Percentiles rank a stretch among this genome's conserved stretches.
Evolutionary conservation across 192 early-diverging fungal species (phyloP).

Genomic region (Podila horticola): DNA sequence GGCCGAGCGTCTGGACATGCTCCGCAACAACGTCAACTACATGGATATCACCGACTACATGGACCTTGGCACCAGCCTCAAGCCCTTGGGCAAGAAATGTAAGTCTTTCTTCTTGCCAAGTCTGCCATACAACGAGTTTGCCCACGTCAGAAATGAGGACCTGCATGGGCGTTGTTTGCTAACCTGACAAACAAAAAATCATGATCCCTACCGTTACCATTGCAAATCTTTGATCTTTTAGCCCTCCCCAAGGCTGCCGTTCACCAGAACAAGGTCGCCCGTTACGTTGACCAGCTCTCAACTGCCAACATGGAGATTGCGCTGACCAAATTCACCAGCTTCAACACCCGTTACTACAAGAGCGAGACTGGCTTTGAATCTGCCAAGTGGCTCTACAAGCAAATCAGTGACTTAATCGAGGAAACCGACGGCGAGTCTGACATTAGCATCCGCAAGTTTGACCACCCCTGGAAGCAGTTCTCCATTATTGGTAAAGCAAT

Average conservation of each 20-base stretch:
- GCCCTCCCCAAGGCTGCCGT: conserved; percentile 64
- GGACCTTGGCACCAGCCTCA: conserved; percentile 51
- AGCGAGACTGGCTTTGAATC: conserved; percentile 72
- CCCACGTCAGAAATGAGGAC: too few species aligned
- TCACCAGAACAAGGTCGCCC: conserved; percentile 69
- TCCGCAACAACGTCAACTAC: conserved; percentile 73
- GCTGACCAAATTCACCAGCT: conserved; percentile 80
- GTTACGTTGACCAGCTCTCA: conserved; percentile 70
- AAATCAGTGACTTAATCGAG: conserved; percentile 61
- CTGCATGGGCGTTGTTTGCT: too few species aligned
- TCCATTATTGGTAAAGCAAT: conserved; percentile 65
- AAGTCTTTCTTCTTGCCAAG: conserved; percentile 10
- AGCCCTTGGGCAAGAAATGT: conserved; percentile 12
- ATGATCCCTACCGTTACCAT: conserved; percentile 1
- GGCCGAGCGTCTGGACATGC: conserved; percentile 72
- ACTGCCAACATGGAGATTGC: conserved; percentile 73
- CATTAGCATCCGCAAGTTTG: conserved; percentile 79
- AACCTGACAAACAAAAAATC: too few species aligned
- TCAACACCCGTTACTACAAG: conserved; percentile 93
- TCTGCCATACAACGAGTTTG: background rate
- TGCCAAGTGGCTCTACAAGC: conserved; percentile 73
- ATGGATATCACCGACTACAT: conserved; percentile 90
- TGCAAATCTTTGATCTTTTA: conserved; percentile 8
- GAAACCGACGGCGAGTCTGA: conserved; percentile 42
- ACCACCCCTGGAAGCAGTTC: conserved; percentile 86